Evolutionary conservation across 345 rosid genomes (phyloP), one percentile per base, ranked within the genome.

Genomic region (Bruguiera parviflora): DNA sequence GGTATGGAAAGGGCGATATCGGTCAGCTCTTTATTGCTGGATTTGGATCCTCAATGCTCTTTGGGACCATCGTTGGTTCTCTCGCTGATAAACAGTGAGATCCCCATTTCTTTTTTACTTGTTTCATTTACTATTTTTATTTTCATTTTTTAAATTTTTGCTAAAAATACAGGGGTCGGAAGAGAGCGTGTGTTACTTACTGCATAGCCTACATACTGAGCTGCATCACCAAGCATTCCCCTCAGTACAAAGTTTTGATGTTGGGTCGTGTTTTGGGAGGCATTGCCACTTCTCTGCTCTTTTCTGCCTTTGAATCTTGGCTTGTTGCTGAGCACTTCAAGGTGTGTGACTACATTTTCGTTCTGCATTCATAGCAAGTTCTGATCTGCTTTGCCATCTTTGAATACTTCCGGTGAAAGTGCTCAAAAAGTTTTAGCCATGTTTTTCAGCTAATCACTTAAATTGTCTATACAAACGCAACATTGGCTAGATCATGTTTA

Each of bases 11-110:
- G 80, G 87, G 91, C 59, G 97, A 93, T 53, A 93, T 91, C 20
- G 98, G 98, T 3, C 98, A 89, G 80, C 92, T 93, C 51, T 93
- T 93, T 77, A 93, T 93, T 66, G 98, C 98, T 79, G 97, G 98
- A 67, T 93, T 93, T 79, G 98, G 98, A 60, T 93, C 98, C 22
- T 94, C 98, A 11, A 89, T 94, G 97, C 77, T 94, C 72, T 94
- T 94, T 37, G 98, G 97, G 65, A 94, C 98, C 56, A 88, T 94
- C 73, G 98, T 94, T 60, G 98, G 98, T 70, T 94, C 98, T 70
- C 84, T 94, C 5, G 98, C 98, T 27, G 98, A 94, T 73, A 89
- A 91, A 82, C 97, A 89, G 98, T 91, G 78, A 88, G 88, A 55
- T 25, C 56, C 63, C 28, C 25, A 4, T 60, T 6, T 49, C 55